These are phyloP conservation scores for Arabis hirsuta DNA, from an alignment of 345 rosid genomes.

Conservation along the genomic window DNA sequence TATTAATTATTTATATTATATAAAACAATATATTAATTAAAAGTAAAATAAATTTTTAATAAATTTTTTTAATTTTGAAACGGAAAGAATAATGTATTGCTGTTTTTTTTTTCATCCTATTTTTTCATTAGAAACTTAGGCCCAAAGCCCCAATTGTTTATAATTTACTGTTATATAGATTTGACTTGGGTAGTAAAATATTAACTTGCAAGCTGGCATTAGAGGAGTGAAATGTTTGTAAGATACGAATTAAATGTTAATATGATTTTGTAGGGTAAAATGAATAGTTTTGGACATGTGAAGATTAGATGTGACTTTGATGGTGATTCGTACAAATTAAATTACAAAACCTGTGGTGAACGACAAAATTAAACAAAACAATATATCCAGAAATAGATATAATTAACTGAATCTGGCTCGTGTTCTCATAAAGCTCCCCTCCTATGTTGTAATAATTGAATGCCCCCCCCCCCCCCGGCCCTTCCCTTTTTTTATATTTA, in stretches of 20 bases:
- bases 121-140: no score
- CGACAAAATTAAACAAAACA: constrained; percentile 18
- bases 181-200: background rate
- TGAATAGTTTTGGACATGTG: constrained; percentile 46
- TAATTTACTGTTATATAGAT: background rate
- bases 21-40: no score
- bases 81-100: no score
- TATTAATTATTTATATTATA: no score
- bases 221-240: constrained; percentile 9
- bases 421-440: constrained; percentile 39
- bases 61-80: no score
- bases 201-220: constrained; percentile 39
- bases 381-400: constrained; percentile 29
- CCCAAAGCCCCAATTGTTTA: no score
- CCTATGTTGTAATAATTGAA: constrained; percentile 42
- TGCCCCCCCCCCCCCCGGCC: no score
- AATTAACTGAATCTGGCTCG: constrained; percentile 48
- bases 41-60: no score
- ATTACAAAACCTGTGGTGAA: constrained; percentile 30
- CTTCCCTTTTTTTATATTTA: background rate
- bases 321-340: constrained; percentile 40
- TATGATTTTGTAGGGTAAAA: constrained; percentile 16
- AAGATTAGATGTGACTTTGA: constrained; percentile 46
- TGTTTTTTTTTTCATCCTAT: no score
- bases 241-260: constrained; percentile 26